These are phyloP conservation scores for Sporothrix variecibatus DNA, from an alignment of 2,329 filamentous ascomycete genomes.

Conservation along the genomic window DNA sequence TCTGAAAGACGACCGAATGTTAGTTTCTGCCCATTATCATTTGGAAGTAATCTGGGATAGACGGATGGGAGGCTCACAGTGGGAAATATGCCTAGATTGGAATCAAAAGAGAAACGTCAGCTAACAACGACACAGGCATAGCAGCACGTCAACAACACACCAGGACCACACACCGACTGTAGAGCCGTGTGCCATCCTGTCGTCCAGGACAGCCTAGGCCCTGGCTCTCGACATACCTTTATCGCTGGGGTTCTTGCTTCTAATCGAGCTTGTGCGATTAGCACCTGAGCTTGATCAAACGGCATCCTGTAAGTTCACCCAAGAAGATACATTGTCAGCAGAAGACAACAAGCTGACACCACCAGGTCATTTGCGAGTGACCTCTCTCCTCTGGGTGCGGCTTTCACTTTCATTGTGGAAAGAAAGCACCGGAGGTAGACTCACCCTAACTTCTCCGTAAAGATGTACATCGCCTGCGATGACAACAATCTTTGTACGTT, in stretches of 20 bases:
- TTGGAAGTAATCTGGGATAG: too few species aligned
- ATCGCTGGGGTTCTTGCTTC: conserved; percentile 57
- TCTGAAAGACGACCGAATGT: conserved; percentile 38
- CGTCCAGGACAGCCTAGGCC: neutral
- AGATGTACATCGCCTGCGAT: conserved; percentile 59
- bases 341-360: neutral
- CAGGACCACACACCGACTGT: neutral
- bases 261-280: conserved; percentile 57
- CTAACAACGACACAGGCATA: neutral
- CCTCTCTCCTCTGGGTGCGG: too few species aligned
- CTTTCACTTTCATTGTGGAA: neutral
- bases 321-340: conserved; percentile 20
- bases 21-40: neutral
- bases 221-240: conserved; percentile 48
- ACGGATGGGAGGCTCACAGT: conserved; percentile 44
- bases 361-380: neutral
- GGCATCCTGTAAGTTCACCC: conserved; percentile 50
- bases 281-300: conserved; percentile 57
- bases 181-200: neutral
- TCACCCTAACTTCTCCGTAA: conserved; percentile 53
- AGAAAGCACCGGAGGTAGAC: conserved; percentile 28
- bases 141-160: neutral
- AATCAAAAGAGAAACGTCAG: neutral
- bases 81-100: conserved; percentile 60
- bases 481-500: conserved; percentile 57